These are phyloP conservation scores for Irpex rosettiformis DNA, from an alignment of 1,284 basidiomycete species.

Conservation along the genomic window DNA sequence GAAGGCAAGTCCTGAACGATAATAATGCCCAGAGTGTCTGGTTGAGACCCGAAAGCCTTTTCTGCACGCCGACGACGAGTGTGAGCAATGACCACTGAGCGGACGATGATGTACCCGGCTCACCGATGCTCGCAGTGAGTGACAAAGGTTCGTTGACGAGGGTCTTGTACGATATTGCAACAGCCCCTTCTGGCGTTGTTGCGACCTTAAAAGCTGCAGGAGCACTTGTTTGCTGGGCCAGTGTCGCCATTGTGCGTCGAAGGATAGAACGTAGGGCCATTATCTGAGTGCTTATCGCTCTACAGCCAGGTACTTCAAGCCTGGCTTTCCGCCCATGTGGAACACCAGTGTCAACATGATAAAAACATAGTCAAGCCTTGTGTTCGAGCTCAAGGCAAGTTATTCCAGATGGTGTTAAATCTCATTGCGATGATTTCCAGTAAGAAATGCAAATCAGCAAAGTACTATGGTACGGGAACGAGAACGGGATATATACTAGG, in stretches of 20 bases:
- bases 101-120: conserved; percentile 17
- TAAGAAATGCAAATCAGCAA: not conserved
- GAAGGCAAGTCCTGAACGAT: conserved; percentile 77
- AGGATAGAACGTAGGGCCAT: conserved; percentile 10
- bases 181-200: conserved; percentile 54
- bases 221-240: conserved; percentile 17
- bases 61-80: conserved; percentile 36
- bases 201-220: conserved; percentile 22
- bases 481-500: not conserved
- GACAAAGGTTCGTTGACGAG: conserved; percentile 58
- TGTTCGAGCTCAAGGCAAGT: not conserved
- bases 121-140: conserved; percentile 62
- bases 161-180: conserved; percentile 68
- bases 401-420: not conserved
- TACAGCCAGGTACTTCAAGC: not conserved
- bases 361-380: no score
- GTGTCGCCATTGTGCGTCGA: conserved; percentile 26
- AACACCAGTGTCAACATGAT: no score
- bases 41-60: conserved; percentile 76
- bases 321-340: not conserved
- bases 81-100: not conserved
- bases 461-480: not conserved
- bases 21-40: conserved; percentile 76
- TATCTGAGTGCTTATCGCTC: not conserved
- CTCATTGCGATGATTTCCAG: not conserved